These are phyloP conservation scores for Gentiana macrophylla DNA, from an alignment of 257 asterid species.

Conservation along the genomic window DNA sequence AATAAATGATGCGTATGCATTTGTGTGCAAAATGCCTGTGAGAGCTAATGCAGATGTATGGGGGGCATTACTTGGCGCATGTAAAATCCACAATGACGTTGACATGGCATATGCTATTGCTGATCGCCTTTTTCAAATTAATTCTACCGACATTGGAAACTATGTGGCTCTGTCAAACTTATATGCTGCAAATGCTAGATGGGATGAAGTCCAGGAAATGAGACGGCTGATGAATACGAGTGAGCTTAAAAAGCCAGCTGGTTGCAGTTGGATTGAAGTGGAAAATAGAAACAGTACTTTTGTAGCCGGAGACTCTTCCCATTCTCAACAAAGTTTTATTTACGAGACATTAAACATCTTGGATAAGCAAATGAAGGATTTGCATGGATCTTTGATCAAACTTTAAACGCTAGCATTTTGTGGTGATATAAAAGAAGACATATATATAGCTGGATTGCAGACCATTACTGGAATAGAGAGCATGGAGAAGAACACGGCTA, in stretches of 20 bases:
- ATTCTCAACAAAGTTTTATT: slow-evolving; percentile 41
- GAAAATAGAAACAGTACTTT: slow-evolving; percentile 42
- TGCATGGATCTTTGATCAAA: slow-evolving; percentile 10
- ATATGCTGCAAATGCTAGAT: slow-evolving; percentile 68
- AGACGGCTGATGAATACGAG: slow-evolving; percentile 55
- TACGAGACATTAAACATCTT: slow-evolving; percentile 32
- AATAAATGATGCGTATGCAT: slow-evolving; percentile 48
- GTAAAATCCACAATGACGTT: slow-evolving; percentile 60
- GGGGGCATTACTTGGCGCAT: slow-evolving; percentile 72
- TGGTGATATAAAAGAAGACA: too few species aligned
- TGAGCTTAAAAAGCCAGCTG: slow-evolving; percentile 77
- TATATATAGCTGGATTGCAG: too few species aligned
- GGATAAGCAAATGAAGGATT: slow-evolving; percentile 56
- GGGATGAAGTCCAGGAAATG: slow-evolving; percentile 76
- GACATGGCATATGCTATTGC: slow-evolving; percentile 44
- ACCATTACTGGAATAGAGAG: too few species aligned
- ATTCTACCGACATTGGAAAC: slow-evolving; percentile 49
- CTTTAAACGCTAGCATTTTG: too few species aligned
- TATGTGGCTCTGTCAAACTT: slow-evolving; percentile 63
- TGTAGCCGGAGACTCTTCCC: slow-evolving; percentile 70
- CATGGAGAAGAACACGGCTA: too few species aligned
- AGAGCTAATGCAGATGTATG: slow-evolving; percentile 53
- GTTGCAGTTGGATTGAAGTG: slow-evolving; percentile 92
- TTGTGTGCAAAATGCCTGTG: slow-evolving; percentile 47
- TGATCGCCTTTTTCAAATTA: slow-evolving; percentile 27